phyloP scores from a whole-genome alignment of 1,284 basidiomycete species.

The Chiua sp. region DNA sequence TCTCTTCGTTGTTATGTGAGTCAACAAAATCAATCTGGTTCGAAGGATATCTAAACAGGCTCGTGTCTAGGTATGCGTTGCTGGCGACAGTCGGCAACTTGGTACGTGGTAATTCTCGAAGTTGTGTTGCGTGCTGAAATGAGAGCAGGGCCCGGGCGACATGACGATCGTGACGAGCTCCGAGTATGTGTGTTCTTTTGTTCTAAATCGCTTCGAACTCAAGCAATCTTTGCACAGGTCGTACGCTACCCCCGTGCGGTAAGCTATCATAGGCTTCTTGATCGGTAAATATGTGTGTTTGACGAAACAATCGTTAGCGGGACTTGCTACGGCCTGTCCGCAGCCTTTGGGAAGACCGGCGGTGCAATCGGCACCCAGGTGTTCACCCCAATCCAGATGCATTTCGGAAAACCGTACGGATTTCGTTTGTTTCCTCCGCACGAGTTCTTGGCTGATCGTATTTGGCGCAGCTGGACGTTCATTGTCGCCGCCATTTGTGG shows the following conservation, averaged over 20 bases:
- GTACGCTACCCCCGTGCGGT: constrained; percentile 72
- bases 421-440: background rate
- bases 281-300: background rate
- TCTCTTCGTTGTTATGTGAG: constrained; percentile 70
- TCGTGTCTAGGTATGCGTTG: constrained; percentile 58
- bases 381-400: constrained; percentile 76
- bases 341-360: constrained; percentile 77
- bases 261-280: constrained; percentile 9
- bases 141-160: constrained; percentile 68
- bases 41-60: constrained; percentile 11
- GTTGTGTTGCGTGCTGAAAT: constrained; percentile 7
- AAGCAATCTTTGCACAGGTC: constrained; percentile 43
- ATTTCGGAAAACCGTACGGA: constrained; percentile 63
- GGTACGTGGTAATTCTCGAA: constrained; percentile 37
- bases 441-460: constrained; percentile 12
- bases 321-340: constrained; percentile 73
- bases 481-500: constrained; percentile 76
- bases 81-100: constrained; percentile 75
- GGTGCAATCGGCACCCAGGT: constrained; percentile 80
- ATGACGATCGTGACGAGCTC: constrained; percentile 73
- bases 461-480: constrained; percentile 61
- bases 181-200: constrained; percentile 49
- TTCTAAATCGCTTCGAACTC: constrained; percentile 11
- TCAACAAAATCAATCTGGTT: constrained; percentile 1
- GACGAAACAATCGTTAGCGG: constrained; percentile 44